Conservation (phyloP, 225 moss, liverwort and hornwort genomes). For the Ulota crispa region DNA sequence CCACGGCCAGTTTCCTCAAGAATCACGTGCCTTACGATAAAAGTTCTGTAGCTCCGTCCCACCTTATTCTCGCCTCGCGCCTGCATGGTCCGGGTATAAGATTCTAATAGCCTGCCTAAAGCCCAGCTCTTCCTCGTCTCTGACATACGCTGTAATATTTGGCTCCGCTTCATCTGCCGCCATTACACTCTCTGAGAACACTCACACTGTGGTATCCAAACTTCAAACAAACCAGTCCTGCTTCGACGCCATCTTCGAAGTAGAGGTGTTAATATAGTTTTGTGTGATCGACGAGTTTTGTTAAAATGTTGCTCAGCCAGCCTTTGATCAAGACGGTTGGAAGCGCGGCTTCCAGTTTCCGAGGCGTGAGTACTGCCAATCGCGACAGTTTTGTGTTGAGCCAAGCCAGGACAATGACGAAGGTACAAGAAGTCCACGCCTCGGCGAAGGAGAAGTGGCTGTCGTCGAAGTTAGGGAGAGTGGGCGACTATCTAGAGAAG, state of each 20-base stretch:
- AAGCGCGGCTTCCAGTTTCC: not conserved
- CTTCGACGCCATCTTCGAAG: not conserved
- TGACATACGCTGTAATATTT: not conserved
- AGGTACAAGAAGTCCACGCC: conserved; percentile 15
- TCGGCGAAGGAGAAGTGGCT: conserved; percentile 15
- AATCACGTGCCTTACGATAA: not conserved
- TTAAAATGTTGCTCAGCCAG: conserved; percentile 17
- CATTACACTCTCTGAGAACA: not conserved
- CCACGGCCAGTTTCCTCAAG: not conserved
- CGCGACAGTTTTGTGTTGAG: conserved; percentile 15
- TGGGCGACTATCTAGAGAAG: conserved; percentile 7
- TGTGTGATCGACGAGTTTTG: not conserved
- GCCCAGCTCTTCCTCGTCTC: not conserved
- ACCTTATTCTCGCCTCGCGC: not conserved
- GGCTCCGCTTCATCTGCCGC: not conserved
- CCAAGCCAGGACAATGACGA: not conserved
- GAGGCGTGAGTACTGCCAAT: not conserved
- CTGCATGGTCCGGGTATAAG: conserved; percentile 14
- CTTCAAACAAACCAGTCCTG: not conserved
- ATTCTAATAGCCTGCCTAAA: rapidly evolving
- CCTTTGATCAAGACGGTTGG: not conserved
- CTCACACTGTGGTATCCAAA: not conserved
- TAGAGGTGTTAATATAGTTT: no score
- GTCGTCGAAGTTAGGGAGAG: conserved; percentile 13
- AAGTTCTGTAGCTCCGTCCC: not conserved